These are phyloP conservation scores for Candida sakaeoensis DNA, from an alignment of 805 yeast species.

Conservation along the genomic window DNA sequence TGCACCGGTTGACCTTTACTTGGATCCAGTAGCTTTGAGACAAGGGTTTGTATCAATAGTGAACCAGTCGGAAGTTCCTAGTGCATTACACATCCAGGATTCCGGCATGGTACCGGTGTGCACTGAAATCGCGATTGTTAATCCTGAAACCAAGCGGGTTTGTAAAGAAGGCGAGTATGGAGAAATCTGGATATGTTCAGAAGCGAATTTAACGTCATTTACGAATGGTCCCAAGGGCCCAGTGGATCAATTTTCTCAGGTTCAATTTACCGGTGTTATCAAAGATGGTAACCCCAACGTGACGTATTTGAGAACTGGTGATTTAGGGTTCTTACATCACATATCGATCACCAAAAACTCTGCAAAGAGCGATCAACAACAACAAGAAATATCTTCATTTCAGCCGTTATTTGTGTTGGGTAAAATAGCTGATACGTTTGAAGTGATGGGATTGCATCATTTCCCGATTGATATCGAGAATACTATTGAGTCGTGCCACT, in stretches of 20 bases:
- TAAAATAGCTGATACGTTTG: constrained; percentile 80
- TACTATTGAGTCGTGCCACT: constrained; percentile 46
- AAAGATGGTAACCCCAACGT: constrained; percentile 55
- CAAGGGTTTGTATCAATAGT: constrained; percentile 83
- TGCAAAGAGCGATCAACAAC: constrained; percentile 27
- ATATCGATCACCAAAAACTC: constrained; percentile 46
- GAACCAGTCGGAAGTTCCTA: constrained; percentile 64
- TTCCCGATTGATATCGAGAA: constrained; percentile 80
- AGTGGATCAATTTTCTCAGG: constrained; percentile 45
- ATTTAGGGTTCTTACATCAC: constrained; percentile 85
- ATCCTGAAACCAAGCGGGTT: constrained; percentile 79
- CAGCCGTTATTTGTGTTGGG: constrained; percentile 87
- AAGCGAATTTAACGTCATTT: constrained; percentile 68
- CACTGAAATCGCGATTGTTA: constrained; percentile 89
- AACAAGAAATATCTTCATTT: constrained; percentile 35
- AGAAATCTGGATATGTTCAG: constrained; percentile 94
- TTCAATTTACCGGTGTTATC: constrained; percentile 61
- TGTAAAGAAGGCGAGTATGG: constrained; percentile 93
- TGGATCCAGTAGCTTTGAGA: constrained; percentile 85
- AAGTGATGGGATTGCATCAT: constrained; percentile 85
- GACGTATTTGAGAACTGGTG: constrained; percentile 84
- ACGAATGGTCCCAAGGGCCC: constrained; percentile 51
- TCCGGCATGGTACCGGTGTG: constrained; percentile 96
- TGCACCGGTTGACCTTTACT: constrained; percentile 81
- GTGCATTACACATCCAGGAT: constrained; percentile 79